Base-by-base conservation (phyloP, 2,329 filamentous ascomycete species). In the Fusarium protoensiforme region DNA sequence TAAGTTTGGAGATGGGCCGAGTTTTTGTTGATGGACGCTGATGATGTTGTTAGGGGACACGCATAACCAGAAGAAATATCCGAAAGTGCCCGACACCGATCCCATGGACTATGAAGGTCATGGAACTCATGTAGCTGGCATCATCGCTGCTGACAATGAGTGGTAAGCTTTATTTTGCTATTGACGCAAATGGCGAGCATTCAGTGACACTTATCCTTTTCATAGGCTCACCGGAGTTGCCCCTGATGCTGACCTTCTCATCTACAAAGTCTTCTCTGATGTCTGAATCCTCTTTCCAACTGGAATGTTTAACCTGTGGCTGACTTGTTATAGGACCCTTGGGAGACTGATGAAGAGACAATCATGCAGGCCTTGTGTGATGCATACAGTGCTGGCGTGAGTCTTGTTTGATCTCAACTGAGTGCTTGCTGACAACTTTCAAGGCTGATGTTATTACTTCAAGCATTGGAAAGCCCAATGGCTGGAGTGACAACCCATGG, bases 81-180 rank as follows among this genome's bases (percentile, higher is more conserved):
- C 80, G 1, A 81, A 80, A 59, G 67, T 62, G 7, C 82, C 82
- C 2, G 82, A 84, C 43, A 71, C 75, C 20, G 80, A 83, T 35
- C 82, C 82, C 0, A 79, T 81, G 75, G 81, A 83, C 60, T 75
- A 76, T 14, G 74, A 78, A 43, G 80, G 80, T 1, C 82, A 84
- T 39, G 82, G 83, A 2, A 84, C 82, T 6, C 82, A 84, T 62
- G 85, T 86, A 38, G 83, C 86, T 20, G 87, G 87, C 22, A 86
- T 86, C 27, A 83, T 88, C 69, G 86, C 82, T 29, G 87, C 85
- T 18, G 81, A 87, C 39, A 79, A 78, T 73, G 79, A 83, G 67
- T 80, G 78, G 80, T 76, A 68, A 61, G 75, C 31, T 22, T 54
- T 7, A 13, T 33, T 13, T 18, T 43, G 7, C 16, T 11, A 36